These are phyloP conservation scores for Quercus wislizeni DNA, from an alignment of 306 rosid species.

Conservation along the genomic window DNA sequence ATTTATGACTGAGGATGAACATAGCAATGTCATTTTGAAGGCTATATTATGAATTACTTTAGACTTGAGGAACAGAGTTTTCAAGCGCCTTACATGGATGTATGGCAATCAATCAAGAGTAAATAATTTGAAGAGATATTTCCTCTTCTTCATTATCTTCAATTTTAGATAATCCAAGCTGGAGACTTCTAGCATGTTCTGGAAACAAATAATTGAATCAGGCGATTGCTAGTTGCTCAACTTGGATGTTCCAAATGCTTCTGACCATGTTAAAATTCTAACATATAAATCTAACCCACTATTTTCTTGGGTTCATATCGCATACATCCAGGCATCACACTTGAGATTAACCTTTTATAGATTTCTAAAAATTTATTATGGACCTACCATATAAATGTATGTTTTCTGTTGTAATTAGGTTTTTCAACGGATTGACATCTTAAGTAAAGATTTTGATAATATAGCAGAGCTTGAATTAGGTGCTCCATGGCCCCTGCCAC, in stretches of 20 bases:
- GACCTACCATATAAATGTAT: background rate
- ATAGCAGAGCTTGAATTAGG: conserved; percentile 85
- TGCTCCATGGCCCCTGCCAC: conserved; percentile 88
- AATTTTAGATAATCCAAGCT: background rate
- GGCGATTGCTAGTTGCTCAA: background rate
- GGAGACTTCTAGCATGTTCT: background rate
- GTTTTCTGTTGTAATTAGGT: conserved; percentile 48
- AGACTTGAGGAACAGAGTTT: background rate
- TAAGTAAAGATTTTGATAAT: conserved; percentile 87
- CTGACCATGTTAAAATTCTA: background rate
- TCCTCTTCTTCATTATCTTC: background rate
- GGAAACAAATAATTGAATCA: background rate
- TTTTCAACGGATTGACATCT: conserved; percentile 80
- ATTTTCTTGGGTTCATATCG: background rate
- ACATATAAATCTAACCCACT: background rate
- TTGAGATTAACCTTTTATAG: background rate
- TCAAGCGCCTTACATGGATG: background rate
- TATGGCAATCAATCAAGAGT: background rate
- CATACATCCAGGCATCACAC: background rate
- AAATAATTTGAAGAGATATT: background rate
- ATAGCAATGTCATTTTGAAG: background rate
- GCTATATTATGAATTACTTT: background rate
- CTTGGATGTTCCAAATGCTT: background rate
- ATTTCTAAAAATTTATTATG: background rate
- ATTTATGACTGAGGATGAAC: background rate